phyloP scores from a whole-genome alignment of 2,329 filamentous ascomycete genomes.

The Pseudogymnoascus sp. region DNA sequence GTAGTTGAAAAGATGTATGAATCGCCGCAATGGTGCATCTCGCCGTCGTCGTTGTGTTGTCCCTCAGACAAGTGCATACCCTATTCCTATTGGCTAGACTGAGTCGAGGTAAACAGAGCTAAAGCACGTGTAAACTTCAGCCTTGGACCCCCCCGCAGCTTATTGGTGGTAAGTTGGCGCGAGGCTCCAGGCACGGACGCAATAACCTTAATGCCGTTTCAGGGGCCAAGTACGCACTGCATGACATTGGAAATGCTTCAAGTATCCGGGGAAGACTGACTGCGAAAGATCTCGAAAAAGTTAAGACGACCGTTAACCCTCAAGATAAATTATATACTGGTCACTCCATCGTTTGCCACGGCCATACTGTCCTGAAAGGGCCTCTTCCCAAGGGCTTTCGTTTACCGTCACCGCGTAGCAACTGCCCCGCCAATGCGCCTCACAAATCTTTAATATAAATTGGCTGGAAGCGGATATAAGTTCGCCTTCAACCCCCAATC shows the following conservation, averaged over 20 bases:
- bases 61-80: neutral
- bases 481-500: neutral
- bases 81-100: neutral
- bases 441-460: neutral
- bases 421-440: slow-evolving; percentile 4
- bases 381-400: neutral
- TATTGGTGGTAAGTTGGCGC: neutral
- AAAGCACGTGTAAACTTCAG: neutral
- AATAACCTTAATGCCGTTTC: slow-evolving; percentile 8
- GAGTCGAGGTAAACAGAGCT: slow-evolving; percentile 1
- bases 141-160: neutral
- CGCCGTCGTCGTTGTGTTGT: neutral
- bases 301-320: neutral
- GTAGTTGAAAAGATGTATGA: slow-evolving; percentile 2
- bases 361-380: neutral
- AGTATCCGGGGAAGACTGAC: neutral
- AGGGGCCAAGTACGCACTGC: slow-evolving; percentile 8
- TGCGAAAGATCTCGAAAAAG: neutral
- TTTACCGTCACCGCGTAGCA: neutral
- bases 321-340: neutral
- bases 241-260: slow-evolving; percentile 9
- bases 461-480: slow-evolving; percentile 4
- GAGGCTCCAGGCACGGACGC: slow-evolving; percentile 4
- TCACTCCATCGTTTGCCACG: neutral
- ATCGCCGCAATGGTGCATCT: neutral